Percentiles rank a stretch among this genome's conserved stretches.
Evolutionary conservation across 2,329 filamentous ascomycete genomes (phyloP).

Genomic region (Colletotrichum sp.): DNA sequence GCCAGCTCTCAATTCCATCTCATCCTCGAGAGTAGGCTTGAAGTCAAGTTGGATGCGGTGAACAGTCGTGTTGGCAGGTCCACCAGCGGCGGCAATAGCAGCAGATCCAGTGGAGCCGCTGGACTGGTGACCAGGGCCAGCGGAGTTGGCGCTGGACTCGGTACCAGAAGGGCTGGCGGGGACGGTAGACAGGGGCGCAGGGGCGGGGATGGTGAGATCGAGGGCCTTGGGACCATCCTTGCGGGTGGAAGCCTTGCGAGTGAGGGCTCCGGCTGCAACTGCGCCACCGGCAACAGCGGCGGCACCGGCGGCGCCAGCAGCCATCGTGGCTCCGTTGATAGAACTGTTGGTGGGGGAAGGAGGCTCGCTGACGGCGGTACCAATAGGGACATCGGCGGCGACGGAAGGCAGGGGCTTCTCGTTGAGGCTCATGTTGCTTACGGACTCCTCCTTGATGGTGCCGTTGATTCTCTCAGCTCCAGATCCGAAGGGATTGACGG

Average conservation of each 20-base stretch:
- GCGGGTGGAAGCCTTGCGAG: slow-evolving; percentile 62
- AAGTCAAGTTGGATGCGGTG: slow-evolving; percentile 96
- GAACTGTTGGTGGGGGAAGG: neutral
- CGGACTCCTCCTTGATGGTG: slow-evolving; percentile 41
- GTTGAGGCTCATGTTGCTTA: slow-evolving; percentile 39
- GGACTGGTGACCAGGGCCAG: slow-evolving; percentile 50
- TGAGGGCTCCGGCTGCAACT: slow-evolving; percentile 41
- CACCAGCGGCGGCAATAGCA: slow-evolving; percentile 67
- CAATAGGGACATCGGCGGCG: slow-evolving; percentile 10
- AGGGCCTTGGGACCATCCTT: slow-evolving; percentile 55
- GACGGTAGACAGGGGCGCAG: slow-evolving; percentile 33
- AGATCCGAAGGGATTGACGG: slow-evolving; percentile 74
- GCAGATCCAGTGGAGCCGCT: slow-evolving; percentile 56
- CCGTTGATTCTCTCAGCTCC: slow-evolving; percentile 56
- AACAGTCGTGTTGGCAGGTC: slow-evolving; percentile 67
- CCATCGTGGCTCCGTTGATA: slow-evolving; percentile 39
- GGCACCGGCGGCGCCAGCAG: slow-evolving; percentile 22
- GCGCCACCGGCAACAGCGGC: slow-evolving; percentile 39
- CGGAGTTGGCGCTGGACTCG: slow-evolving; percentile 64
- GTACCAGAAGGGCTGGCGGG: slow-evolving; percentile 67
- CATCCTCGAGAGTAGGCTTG: slow-evolving; percentile 89
- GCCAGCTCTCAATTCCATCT: slow-evolving; percentile 80
- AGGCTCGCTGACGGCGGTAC: neutral
- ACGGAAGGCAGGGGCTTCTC: slow-evolving; percentile 24
- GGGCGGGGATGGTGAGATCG: slow-evolving; percentile 55